phyloP scores from a whole-genome alignment of 805 yeast genomes.

The Kuraishia cidri region DNA sequence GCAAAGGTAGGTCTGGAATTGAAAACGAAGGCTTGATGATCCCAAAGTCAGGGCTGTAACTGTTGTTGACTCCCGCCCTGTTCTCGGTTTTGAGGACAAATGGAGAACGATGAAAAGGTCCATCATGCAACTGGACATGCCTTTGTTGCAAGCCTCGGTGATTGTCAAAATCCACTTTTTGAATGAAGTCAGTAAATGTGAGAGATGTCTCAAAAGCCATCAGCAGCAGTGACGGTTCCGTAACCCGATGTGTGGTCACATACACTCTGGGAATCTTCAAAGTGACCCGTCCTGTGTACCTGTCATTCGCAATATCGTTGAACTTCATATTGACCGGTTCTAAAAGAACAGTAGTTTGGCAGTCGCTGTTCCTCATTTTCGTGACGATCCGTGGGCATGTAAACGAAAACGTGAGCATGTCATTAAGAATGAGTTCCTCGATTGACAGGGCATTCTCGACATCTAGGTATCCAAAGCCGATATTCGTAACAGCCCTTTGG shows the following conservation, averaged over 20 bases:
- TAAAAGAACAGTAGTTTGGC: slow-evolving; percentile 15
- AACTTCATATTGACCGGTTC: slow-evolving; percentile 25
- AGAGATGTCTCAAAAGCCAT: slow-evolving; percentile 50
- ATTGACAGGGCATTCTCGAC: slow-evolving; percentile 65
- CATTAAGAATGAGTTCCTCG: slow-evolving; percentile 48
- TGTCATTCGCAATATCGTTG: slow-evolving; percentile 62
- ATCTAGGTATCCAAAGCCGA: slow-evolving; percentile 62
- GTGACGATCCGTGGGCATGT: slow-evolving; percentile 38
- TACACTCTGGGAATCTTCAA: slow-evolving; percentile 38
- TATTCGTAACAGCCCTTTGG: slow-evolving; percentile 28
- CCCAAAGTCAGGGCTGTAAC: slow-evolving; percentile 43
- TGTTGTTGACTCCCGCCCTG: slow-evolving; percentile 20
- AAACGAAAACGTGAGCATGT: slow-evolving; percentile 59
- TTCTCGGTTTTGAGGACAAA: slow-evolving; percentile 51
- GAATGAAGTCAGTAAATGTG: slow-evolving; percentile 48
- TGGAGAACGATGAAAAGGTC: slow-evolving; percentile 73
- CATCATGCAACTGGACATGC: slow-evolving; percentile 67
- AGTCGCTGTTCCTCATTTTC: slow-evolving; percentile 22
- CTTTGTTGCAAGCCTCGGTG: slow-evolving; percentile 47
- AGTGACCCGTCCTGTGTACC: slow-evolving; percentile 50
- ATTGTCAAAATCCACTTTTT: slow-evolving; percentile 35
- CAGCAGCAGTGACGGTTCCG: slow-evolving; percentile 9
- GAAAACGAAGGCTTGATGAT: slow-evolving; percentile 52
- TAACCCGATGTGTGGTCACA: slow-evolving; percentile 12
- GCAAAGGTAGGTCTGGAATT: slow-evolving; percentile 54